phyloP scores from a whole-genome alignment of 2,329 filamentous ascomycete genomes.

The Rhexocercosporidium sp. region DNA sequence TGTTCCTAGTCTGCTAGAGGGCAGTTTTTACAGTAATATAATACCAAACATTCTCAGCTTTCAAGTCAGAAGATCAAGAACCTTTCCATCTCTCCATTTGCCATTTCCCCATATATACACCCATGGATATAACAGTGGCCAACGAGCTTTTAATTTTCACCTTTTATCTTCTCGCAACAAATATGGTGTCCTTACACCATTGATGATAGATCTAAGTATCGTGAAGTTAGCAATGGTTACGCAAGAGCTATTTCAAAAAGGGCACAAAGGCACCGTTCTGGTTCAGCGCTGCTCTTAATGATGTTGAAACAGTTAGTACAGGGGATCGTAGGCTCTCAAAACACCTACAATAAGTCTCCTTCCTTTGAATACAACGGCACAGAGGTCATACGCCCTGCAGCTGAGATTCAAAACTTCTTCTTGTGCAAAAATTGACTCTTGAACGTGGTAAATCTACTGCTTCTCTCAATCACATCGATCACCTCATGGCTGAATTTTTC shows the following conservation, averaged over 20 bases:
- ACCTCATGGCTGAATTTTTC: background rate
- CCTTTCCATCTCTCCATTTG: background rate
- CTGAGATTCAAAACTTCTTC: constrained; percentile 7
- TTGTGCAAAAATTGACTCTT: background rate
- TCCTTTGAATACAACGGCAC: background rate
- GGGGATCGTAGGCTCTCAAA: too few species aligned
- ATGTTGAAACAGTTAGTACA: too few species aligned
- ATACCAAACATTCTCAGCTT: too few species aligned
- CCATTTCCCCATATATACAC: background rate
- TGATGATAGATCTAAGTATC: background rate
- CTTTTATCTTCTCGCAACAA: background rate
- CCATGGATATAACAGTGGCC: background rate
- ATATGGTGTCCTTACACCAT: constrained; percentile 3
- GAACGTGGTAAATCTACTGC: background rate
- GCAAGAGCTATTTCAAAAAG: too few species aligned
- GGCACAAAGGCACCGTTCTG: too few species aligned
- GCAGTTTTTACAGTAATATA: too few species aligned
- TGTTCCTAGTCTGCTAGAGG: too few species aligned
- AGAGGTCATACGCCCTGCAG: constrained; percentile 5
- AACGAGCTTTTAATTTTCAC: background rate
- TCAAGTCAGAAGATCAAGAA: background rate
- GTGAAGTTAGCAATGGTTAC: too few species aligned
- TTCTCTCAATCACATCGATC: background rate
- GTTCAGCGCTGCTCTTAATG: too few species aligned
- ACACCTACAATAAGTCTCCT: background rate